Conservation (phyloP, 2,329 filamentous ascomycete species). For the Blastomyces emzantsi region DNA sequence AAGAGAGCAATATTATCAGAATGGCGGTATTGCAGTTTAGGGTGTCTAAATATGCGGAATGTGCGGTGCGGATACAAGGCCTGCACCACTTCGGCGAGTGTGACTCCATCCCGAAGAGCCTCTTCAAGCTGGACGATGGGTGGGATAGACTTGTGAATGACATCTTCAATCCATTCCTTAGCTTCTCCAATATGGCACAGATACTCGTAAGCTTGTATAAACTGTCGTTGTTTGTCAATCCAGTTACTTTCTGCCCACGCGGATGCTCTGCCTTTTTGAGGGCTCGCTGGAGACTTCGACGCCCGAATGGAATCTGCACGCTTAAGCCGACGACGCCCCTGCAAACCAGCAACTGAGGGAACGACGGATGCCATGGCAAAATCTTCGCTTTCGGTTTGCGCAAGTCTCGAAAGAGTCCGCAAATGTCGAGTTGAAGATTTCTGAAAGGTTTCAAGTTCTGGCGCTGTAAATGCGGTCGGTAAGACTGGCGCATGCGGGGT, state of each 20-base stretch:
- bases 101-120: slow-evolving; percentile 83
- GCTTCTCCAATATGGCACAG: slow-evolving; percentile 98
- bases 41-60: slow-evolving; percentile 74
- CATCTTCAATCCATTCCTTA: slow-evolving; percentile 96
- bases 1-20: slow-evolving; percentile 98
- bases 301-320: slow-evolving; percentile 49
- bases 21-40: slow-evolving; percentile 83
- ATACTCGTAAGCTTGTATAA: slow-evolving; percentile 94
- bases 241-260: slow-evolving; percentile 79
- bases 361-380: slow-evolving; percentile 68
- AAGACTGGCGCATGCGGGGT: slow-evolving; percentile 26
- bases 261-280: slow-evolving; percentile 47
- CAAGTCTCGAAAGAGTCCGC: slow-evolving; percentile 74
- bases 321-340: slow-evolving; percentile 75
- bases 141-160: slow-evolving; percentile 75
- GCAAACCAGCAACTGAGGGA: slow-evolving; percentile 79
- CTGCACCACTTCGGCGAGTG: slow-evolving; percentile 87
- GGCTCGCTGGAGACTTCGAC: slow-evolving; percentile 42
- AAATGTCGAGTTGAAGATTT: slow-evolving; percentile 87
- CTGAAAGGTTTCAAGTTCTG: slow-evolving; percentile 72
- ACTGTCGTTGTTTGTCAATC: slow-evolving; percentile 99
- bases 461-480: slow-evolving; percentile 33
- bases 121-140: slow-evolving; percentile 92
- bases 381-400: slow-evolving; percentile 66
- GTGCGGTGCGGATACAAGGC: slow-evolving; percentile 69